Percentiles rank a stretch among this genome's conserved stretches.
phyloP scores from a whole-genome alignment of 1,284 basidiomycete species.

The Crepidotus sp. region DNA sequence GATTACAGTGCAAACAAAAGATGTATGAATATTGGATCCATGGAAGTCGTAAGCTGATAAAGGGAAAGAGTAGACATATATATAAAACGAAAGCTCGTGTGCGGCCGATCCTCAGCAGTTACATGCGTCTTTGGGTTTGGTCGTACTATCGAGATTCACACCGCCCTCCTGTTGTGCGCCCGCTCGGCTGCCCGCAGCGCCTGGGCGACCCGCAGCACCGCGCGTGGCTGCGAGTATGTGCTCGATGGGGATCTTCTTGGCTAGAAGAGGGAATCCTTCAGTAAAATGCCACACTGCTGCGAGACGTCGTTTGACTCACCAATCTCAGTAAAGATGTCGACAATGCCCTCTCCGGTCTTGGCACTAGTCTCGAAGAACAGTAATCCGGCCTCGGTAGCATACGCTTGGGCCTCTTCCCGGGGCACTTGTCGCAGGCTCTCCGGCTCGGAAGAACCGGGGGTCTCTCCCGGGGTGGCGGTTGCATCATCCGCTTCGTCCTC shows the following conservation, averaged over 20 bases:
- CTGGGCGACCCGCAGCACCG: constrained; percentile 51
- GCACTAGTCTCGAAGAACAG: constrained; percentile 98
- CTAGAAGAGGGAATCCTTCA: constrained; percentile 33
- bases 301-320: constrained; percentile 38
- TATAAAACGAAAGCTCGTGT: constrained; percentile 12
- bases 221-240: constrained; percentile 78
- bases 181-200: constrained; percentile 45
- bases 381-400: constrained; percentile 87
- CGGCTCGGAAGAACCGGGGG: constrained; percentile 42
- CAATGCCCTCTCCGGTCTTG: constrained; percentile 95
- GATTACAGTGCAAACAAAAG: constrained; percentile 18
- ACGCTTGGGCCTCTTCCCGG: constrained; percentile 90
- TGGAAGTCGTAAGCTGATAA: constrained; percentile 12
- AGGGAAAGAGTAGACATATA: constrained; percentile 13
- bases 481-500: constrained; percentile 83
- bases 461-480: constrained; percentile 75
- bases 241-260: constrained; percentile 95
- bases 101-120: constrained; percentile 47
- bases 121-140: constrained; percentile 69
- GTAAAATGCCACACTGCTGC: constrained; percentile 5
- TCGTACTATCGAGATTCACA: constrained; percentile 69
- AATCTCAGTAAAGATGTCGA: constrained; percentile 98
- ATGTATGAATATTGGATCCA: constrained; percentile 15
- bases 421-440: constrained; percentile 82
- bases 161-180: constrained; percentile 45